These are phyloP conservation scores for Hanseniaspora opuntiae DNA, from an alignment of 805 yeast genomes.

Conservation along the genomic window DNA sequence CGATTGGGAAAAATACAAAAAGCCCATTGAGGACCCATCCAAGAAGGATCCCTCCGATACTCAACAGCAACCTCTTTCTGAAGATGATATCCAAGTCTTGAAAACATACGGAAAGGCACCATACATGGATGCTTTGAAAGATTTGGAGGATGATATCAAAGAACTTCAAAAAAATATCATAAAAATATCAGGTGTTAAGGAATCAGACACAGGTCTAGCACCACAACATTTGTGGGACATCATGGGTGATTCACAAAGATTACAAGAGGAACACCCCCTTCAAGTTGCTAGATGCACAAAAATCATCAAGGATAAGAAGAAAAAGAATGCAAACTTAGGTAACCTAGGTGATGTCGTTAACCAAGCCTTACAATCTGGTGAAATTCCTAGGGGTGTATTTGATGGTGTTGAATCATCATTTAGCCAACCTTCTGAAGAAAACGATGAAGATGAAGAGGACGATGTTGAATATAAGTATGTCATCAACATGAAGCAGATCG, in stretches of 20 bases:
- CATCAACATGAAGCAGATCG: constrained; percentile 93
- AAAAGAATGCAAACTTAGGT: constrained; percentile 8
- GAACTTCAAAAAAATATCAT: constrained; percentile 75
- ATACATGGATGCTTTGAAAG: constrained; percentile 67
- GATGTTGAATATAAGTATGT: constrained; percentile 86
- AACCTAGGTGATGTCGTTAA: constrained; percentile 17
- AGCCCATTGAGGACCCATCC: constrained; percentile 61
- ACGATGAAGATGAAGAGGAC: constrained; percentile 24
- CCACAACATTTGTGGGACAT: constrained; percentile 97
- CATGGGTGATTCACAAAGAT: constrained; percentile 84
- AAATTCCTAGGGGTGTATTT: constrained; percentile 13
- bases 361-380: constrained; percentile 6
- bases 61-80: constrained; percentile 65
- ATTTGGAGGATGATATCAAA: constrained; percentile 74
- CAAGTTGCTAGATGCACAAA: constrained; percentile 98
- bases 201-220: constrained; percentile 94
- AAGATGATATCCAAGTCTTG: constrained; percentile 92
- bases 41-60: constrained; percentile 43
- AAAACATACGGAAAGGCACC: constrained; percentile 98
- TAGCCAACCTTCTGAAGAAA: constrained; percentile 12
- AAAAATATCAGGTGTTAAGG: constrained; percentile 87
- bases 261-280: constrained; percentile 85
- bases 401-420: constrained; percentile 7
- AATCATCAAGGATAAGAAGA: constrained; percentile 52
- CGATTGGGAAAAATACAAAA: constrained; percentile 94